These are phyloP conservation scores for Sphagnum contortum DNA, from an alignment of 225 moss, liverwort and hornwort species.

Conservation along the genomic window DNA sequence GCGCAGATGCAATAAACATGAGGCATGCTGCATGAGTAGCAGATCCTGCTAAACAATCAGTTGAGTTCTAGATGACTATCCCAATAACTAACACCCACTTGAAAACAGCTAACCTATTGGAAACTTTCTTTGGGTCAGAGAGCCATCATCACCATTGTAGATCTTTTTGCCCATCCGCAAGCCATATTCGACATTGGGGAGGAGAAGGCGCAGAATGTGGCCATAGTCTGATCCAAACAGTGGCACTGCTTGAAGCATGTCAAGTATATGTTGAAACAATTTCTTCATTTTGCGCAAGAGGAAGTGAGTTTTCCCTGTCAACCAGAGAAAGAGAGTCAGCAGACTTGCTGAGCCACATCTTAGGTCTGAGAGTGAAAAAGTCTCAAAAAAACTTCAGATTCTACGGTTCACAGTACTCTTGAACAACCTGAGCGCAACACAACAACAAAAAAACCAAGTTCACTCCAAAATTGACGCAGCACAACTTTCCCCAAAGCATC, in stretches of 20 bases:
- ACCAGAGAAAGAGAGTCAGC: not conserved
- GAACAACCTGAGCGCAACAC: too few relatives aligned
- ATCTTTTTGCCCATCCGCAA: slow-evolving; percentile 88
- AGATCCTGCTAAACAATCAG: too few relatives aligned
- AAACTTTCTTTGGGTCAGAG: too few relatives aligned
- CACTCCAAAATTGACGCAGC: too few relatives aligned
- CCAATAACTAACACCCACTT: too few relatives aligned
- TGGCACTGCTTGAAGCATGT: slow-evolving; percentile 68
- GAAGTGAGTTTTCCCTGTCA: slow-evolving; percentile 53
- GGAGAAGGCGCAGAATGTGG: slow-evolving; percentile 76
- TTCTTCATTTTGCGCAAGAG: slow-evolving; percentile 77
- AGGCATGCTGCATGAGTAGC: too few relatives aligned
- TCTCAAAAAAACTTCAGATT: not conserved
- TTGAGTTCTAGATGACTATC: too few relatives aligned
- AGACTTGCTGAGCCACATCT: not conserved
- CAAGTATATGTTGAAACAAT: slow-evolving; percentile 78
- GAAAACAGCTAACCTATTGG: too few relatives aligned
- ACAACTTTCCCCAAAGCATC: too few relatives aligned
- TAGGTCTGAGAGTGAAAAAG: not conserved
- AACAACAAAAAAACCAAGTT: too few relatives aligned
- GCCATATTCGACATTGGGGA: slow-evolving; percentile 79
- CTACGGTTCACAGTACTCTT: too few relatives aligned
- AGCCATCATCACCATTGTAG: slow-evolving; percentile 45
- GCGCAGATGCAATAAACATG: too few relatives aligned
- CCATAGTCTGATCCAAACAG: slow-evolving; percentile 75